Evolutionary conservation across 2,329 filamentous ascomycete species (phyloP).

Genomic region (Beauveria sp.): DNA sequence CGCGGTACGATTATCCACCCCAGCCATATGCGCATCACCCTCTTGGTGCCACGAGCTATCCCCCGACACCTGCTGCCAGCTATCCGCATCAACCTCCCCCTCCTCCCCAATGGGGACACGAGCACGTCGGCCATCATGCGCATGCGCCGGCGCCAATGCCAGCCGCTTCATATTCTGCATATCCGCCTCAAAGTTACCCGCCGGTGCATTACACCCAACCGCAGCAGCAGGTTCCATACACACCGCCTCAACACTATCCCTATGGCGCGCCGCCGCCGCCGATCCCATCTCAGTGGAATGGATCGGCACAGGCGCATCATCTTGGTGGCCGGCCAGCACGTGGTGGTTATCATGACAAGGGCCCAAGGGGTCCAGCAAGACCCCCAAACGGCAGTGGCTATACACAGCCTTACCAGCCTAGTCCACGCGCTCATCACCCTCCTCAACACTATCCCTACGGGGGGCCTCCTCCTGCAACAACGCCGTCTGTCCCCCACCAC

Average conservation of each 20-base stretch:
- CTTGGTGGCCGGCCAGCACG: slow-evolving; percentile 29
- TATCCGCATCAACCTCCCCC: slow-evolving; percentile 31
- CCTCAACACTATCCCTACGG: slow-evolving; percentile 31
- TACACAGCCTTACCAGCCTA: slow-evolving; percentile 32
- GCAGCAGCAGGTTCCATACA: slow-evolving; percentile 40
- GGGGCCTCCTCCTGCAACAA: slow-evolving; percentile 28
- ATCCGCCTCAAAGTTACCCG: slow-evolving; percentile 47
- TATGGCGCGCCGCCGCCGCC: slow-evolving; percentile 30
- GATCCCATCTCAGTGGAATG: slow-evolving; percentile 27
- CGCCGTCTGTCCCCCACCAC: slow-evolving; percentile 26
- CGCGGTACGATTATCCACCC: slow-evolving; percentile 36
- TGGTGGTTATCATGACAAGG: slow-evolving; percentile 39
- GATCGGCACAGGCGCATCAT: slow-evolving; percentile 27
- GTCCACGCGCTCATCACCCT: slow-evolving; percentile 29
- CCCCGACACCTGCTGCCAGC: slow-evolving; percentile 29
- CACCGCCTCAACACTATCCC: slow-evolving; percentile 31
- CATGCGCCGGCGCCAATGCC: slow-evolving; percentile 42
- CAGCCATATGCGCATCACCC: slow-evolving; percentile 29
- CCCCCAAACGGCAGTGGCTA: slow-evolving; percentile 17
- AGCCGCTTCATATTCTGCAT: slow-evolving; percentile 51
- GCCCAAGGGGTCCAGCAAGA: slow-evolving; percentile 23
- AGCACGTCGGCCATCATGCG: slow-evolving; percentile 32
- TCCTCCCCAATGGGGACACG: slow-evolving; percentile 33
- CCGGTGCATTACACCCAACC: slow-evolving; percentile 28
- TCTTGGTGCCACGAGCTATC: slow-evolving; percentile 21